Percentiles rank a stretch among this genome's conserved stretches.
Conservation (phyloP, 23 red algal genomes). For the Gracilaria domingensis region DNA sequence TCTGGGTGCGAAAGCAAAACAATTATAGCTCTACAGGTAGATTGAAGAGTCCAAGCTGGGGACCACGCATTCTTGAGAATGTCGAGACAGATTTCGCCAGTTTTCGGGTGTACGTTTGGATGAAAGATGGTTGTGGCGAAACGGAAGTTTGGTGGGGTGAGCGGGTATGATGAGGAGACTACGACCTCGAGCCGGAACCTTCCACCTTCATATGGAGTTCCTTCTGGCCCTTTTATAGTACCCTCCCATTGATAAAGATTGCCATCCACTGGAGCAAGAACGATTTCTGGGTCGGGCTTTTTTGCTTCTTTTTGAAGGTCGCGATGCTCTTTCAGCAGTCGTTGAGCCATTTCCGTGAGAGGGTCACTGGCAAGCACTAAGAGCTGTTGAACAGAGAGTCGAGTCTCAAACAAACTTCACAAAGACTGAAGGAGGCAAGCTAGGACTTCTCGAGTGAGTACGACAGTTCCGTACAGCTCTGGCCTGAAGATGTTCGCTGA, state of each 20-base stretch:
- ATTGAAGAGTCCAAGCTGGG: conserved; percentile 97
- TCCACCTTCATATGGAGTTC: conserved; percentile 89
- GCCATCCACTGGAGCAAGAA: conserved; percentile 81
- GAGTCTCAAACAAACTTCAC: no score
- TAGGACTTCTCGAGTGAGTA: no score
- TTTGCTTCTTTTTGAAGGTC: conserved; percentile 84
- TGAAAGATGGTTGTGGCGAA: conserved; percentile 95
- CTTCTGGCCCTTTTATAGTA: conserved; percentile 85
- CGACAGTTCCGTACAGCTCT: no score
- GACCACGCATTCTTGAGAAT: conserved; percentile 96
- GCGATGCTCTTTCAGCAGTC: conserved; percentile 88
- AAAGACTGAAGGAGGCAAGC: no score
- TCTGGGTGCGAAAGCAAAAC: conserved; percentile 94
- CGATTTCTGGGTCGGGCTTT: conserved; percentile 73
- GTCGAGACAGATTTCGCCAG: conserved; percentile 98
- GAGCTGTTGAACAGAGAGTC: no score
- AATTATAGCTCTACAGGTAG: conserved; percentile 89
- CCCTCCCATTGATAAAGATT: conserved; percentile 87
- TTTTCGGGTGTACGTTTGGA: conserved; percentile 97
- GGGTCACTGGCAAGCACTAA: no score
- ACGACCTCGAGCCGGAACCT: conserved; percentile 78
- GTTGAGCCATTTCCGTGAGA: conserved; percentile 57
- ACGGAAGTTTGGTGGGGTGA: conserved; percentile 86
- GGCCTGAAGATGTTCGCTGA: no score
- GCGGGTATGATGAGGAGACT: conserved; percentile 89